Evolutionary conservation across 2,329 filamentous ascomycete genomes (phyloP).

Genomic region (Ceratocystis eucalypticola): DNA sequence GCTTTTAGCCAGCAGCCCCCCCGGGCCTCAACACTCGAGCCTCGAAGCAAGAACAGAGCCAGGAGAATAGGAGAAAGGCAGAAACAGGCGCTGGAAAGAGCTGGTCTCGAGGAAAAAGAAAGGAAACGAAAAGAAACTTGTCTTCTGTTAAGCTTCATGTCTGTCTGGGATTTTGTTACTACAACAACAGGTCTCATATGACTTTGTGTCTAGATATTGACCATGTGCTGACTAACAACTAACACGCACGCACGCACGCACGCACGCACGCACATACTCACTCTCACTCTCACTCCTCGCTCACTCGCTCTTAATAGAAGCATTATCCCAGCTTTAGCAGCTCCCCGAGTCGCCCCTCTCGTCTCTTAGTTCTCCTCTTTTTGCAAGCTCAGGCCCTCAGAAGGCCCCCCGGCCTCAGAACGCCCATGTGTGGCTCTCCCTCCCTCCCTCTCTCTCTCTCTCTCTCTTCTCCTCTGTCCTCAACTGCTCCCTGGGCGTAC

Average conservation of each 20-base stretch:
- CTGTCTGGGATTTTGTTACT: too few species aligned
- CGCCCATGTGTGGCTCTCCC: too few species aligned
- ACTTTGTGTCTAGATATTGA: too few species aligned
- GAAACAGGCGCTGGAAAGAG: not conserved
- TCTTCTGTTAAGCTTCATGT: too few species aligned
- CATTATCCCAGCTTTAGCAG: too few species aligned
- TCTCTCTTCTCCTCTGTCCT: not conserved
- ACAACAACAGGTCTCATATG: too few species aligned
- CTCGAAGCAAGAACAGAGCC: not conserved
- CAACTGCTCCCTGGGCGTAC: not conserved
- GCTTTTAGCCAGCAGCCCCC: too few species aligned
- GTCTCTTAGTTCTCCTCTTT: not conserved
- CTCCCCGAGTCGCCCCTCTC: not conserved
- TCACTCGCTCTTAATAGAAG: too few species aligned
- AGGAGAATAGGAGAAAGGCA: not conserved
- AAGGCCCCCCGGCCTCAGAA: too few species aligned
- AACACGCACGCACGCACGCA: not conserved
- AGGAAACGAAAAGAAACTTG: not conserved
- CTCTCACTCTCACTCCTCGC: not conserved
- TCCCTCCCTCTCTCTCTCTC: not conserved
- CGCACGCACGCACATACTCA: not conserved
- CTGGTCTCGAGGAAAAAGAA: not conserved
- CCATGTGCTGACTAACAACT: not conserved
- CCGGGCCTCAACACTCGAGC: not conserved
- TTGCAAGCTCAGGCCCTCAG: too few species aligned